Conservation (phyloP, 1,139 yeast species). For the Sugiyamaella japonica region DNA sequence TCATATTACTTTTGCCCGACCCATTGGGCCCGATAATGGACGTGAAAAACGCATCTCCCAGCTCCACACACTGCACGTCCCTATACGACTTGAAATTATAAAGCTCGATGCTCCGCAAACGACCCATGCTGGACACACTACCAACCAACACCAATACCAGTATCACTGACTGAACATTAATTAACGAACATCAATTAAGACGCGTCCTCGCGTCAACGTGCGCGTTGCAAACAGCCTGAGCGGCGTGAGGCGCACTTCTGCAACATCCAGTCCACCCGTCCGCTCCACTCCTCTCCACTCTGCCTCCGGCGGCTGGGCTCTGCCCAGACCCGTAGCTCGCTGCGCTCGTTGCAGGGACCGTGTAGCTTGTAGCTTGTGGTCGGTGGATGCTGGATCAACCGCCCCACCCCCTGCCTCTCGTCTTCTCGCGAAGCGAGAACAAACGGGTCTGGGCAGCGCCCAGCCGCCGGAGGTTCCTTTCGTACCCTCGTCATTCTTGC, state of each 20-base stretch:
- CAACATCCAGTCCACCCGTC: too few species aligned
- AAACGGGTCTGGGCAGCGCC: background rate
- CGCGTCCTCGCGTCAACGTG: constrained; percentile 2
- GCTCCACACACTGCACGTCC: constrained; percentile 74
- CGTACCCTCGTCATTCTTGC: too few species aligned
- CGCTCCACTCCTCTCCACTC: too few species aligned
- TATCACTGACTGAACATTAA: too few species aligned
- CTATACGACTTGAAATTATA: constrained; percentile 88
- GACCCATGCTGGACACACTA: constrained; percentile 30
- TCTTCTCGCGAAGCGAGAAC: background rate
- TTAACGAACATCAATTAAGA: background rate
- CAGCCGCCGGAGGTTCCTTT: background rate
- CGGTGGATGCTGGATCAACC: too few species aligned
- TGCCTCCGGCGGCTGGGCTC: too few species aligned
- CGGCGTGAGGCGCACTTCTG: background rate
- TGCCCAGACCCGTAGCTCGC: too few species aligned
- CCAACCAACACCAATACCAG: background rate
- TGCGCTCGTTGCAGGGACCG: background rate
- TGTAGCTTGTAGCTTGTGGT: background rate
- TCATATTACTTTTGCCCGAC: constrained; percentile 95
- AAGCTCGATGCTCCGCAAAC: constrained; percentile 43
- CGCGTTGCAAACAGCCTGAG: background rate
- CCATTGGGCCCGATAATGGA: constrained; percentile 98
- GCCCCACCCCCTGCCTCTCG: too few species aligned
- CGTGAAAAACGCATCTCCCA: constrained; percentile 77